Evolutionary conservation across 208 protist genomes (phyloP), one percentile per base, ranked within the genome.

Genomic region (Blastocrithidia nonstop): DNA sequence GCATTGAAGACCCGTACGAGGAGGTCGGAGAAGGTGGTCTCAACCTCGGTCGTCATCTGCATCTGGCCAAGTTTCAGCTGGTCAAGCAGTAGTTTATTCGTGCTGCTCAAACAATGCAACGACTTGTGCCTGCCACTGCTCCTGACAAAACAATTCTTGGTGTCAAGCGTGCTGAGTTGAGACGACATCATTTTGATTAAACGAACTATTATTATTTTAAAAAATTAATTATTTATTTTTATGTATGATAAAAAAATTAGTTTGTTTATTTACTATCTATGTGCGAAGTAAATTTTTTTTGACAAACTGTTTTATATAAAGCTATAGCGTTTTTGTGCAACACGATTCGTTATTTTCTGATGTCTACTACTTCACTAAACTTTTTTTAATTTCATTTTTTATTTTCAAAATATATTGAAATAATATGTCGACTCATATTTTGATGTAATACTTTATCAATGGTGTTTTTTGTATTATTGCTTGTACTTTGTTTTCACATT

Each of bases 1-100:
- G 78, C 36, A 87, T 92, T 35, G 83, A 92, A 50, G 83, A 92
- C 45, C 83, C 83, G 8, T 92, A 92, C 49, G 83, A 92, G 48
- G 78, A 92, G 45, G 70, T 88, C 21, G 79, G 78, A 22, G 66
- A 45, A 0, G 83, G 83, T 3, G 83, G 83, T 3, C 70, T 92
- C 21, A 92, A 92, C 55, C 56, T 92, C 6, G 83, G 83, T 8
- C 78, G 83, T 11, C 79, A 88, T 50, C 58, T 92, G 27, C 83
- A 92, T 57, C 61, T 54, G 3, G 77, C 78, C 4, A 92, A 92
- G 67, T 92, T 92, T 45, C 68, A 84, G 51, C 54, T 85, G 37
- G 83, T 92, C 21, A 88, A 88, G 59, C 77, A 88, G 49, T 78
- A 92, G 55, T 87, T 92, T 36, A 49, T 73, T 25, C 61, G 77